Base-by-base conservation (phyloP, 495 filamentous ascomycete genomes). In the Xylaria curta region DNA sequence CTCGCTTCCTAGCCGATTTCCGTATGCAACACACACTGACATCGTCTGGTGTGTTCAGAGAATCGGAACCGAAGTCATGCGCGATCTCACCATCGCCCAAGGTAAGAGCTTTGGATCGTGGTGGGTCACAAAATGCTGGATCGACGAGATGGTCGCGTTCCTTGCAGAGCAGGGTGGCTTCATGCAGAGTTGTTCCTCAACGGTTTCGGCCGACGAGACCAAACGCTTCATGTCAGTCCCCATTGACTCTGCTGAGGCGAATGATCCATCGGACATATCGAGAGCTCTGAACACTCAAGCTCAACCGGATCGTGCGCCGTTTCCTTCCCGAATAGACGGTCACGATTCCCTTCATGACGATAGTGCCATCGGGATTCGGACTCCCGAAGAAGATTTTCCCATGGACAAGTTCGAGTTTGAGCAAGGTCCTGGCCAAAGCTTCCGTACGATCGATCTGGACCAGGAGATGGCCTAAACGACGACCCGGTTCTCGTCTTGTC, bases 71-170 rank as follows among this genome's bases (percentile, higher is more conserved):
- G 88, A 91, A 13, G 89, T 91, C 8, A 83, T 95, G 78, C 86
- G 93, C 51, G 93, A 95, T 74, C 85, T 95, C 69, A 98, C 95
- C 9, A 89, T 98, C 28, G 87, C 87, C 31, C 90, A 92, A 71
- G 94, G 92, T 12, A 88, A 90, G 70, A 97, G 93, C 75, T 99
- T 97, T 77, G 94, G 93, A 17, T 91, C 93, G 2, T 99, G 96
- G 96, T 98, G 96, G 94, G 92, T 97, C 66, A 94, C 93, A n/a
- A 97, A 98, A 78, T 94, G 95, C 65, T 99, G 94, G 85, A 88
- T 99, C 66, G 95, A 98, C 78, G 96, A 98, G 81, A 97, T 97
- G 94, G 89, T 94, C 75, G 82, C 91, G 47, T 98, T 96, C 89
- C 86, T 97, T 74, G 95, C 94, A 0, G 94, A 97, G 76, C 91